Evolutionary conservation across 2,329 filamentous ascomycete genomes (phyloP), one percentile per base, ranked within the genome.

Genomic region (Colletotrichum chlorophyti): DNA sequence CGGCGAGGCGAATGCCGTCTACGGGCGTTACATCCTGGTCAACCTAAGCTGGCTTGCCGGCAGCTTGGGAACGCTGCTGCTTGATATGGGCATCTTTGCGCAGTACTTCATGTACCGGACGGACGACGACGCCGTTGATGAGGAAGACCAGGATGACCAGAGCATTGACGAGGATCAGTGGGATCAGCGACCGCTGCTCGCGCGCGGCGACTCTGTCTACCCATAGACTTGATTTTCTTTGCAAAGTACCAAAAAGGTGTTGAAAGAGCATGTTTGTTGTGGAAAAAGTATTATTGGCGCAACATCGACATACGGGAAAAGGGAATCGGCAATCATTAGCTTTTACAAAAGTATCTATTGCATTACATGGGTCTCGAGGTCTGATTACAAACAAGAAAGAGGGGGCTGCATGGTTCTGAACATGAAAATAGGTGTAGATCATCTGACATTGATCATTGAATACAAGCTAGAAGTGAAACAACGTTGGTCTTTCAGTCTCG

Each of bases 11-110:
- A 70, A 72, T 10, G 75, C 71, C 1, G 80, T 93, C 11, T 98
- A 98, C 72, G 86, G 84, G 24, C 79, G 82, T 61, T 97, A 98
- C 75, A 88, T 98, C 26, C 82, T 94, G 7, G 90, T 98, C 29
- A 99, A 98, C 72, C 76, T 92, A 26, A 93, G 90, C 64, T 99
- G 95, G 95, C 69, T 99, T 58, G 80, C 93, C 4, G 95, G 95
- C 1, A 97, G 93, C 70, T 80, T 95, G 45, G 93, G 96, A 1
- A 97, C 94, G 2, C 76, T 98, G 53, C 75, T 95, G 53, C 76
- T 98, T 63, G 95, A 98, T 74, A 79, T 93, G 70, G 86, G 83
- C 24, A 95, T 98, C 3, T 97, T 97, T 73, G 84, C 86, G 10
- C 94, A 98, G 74, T 97, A 96, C 70, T 97, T 96, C 71, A 72